Conservation (phyloP, 441 rosid species). For the Adansonia madagascariensis region DNA sequence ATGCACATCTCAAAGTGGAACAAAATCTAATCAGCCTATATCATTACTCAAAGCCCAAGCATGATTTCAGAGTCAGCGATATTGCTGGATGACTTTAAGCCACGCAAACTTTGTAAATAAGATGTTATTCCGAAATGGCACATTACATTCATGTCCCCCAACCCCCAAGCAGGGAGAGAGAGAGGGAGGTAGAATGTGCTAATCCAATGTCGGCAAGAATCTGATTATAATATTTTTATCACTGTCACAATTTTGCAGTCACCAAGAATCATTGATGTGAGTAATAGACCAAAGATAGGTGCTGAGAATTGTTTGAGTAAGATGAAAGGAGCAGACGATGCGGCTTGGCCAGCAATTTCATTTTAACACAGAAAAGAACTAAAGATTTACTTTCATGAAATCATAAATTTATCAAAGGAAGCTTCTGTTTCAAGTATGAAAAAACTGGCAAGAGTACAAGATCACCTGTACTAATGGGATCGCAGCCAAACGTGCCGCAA, state of each 20-base stretch:
- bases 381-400: neutral
- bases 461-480: slow-evolving; percentile 89
- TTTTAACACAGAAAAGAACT: neutral
- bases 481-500: slow-evolving; percentile 84
- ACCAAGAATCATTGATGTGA: neutral
- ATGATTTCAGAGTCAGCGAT: neutral
- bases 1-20: neutral
- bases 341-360: neutral
- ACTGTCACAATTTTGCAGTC: neutral
- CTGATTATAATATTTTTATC: neutral
- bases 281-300: neutral
- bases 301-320: neutral
- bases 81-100: neutral
- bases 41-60: neutral
- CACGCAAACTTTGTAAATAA: neutral
- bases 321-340: neutral
- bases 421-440: neutral
- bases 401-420: neutral
- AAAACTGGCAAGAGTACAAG: neutral
- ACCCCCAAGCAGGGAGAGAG: neutral
- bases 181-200: neutral
- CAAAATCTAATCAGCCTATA: neutral
- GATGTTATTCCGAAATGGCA: slow-evolving; percentile 8
- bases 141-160: neutral
- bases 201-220: neutral